A percentile compares a stretch with the other conserved stretches of the same genome.
These are phyloP conservation scores for Podosphaera fusca DNA, from an alignment of 2,329 filamentous ascomycete species.

Conservation along the genomic window DNA sequence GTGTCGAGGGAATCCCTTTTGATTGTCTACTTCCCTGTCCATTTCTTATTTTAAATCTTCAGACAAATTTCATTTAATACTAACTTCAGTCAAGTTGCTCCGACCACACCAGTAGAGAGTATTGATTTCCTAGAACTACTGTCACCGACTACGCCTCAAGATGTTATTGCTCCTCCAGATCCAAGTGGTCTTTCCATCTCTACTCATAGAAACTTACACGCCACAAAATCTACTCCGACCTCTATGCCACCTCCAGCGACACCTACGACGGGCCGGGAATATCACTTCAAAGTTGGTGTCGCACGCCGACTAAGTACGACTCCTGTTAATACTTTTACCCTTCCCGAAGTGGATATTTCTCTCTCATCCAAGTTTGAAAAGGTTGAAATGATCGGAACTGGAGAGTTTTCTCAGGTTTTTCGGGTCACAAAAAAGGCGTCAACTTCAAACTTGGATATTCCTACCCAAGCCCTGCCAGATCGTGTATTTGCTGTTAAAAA, in stretches of 20 bases:
- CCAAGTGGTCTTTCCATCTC: slow-evolving; percentile 69
- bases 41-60: no score
- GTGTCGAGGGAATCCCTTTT: no score
- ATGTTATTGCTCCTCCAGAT: slow-evolving; percentile 52
- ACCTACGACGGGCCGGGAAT: slow-evolving; percentile 40
- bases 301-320: slow-evolving; percentile 36
- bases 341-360: slow-evolving; percentile 50
- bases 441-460: slow-evolving; percentile 19
- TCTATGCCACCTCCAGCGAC: slow-evolving; percentile 49
- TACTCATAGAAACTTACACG: slow-evolving; percentile 22
- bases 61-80: slow-evolving; percentile 17
- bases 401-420: slow-evolving; percentile 87
- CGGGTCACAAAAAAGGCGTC: slow-evolving; percentile 33
- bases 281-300: slow-evolving; percentile 31
- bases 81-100: slow-evolving; percentile 27
- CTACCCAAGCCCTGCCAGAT: slow-evolving; percentile 28
- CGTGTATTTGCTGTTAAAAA: slow-evolving; percentile 86
- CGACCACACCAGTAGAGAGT: slow-evolving; percentile 38
- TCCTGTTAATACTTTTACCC: slow-evolving; percentile 44
- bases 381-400: slow-evolving; percentile 59
- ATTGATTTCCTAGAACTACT: slow-evolving; percentile 24
- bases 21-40: no score
- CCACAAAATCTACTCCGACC: slow-evolving; percentile 16
- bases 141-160: slow-evolving; percentile 59
- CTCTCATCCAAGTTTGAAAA: slow-evolving; percentile 57